phyloP scores from a whole-genome alignment of 106 monocot species.

The Vanilla planifolia region DNA sequence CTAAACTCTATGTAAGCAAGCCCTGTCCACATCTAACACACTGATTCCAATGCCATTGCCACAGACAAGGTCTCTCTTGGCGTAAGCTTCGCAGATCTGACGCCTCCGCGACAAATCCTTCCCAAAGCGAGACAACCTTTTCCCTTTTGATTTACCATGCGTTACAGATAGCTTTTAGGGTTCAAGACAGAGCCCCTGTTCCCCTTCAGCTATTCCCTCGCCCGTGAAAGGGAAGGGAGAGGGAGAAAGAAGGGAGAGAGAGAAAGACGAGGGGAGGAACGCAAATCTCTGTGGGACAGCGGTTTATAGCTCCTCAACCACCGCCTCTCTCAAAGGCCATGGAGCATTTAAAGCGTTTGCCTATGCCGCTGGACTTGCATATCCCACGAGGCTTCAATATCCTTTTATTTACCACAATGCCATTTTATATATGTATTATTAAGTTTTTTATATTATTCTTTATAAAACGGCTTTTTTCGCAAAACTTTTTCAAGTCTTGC shows the following conservation, averaged over 20 bases:
- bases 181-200: not conserved
- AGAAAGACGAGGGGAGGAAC: not conserved
- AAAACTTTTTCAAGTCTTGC: no score
- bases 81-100: not conserved
- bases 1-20: not conserved
- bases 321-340: no score
- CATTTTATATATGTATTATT: no score
- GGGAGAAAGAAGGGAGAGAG: conserved; percentile 11
- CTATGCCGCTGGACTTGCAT: no score
- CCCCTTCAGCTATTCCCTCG: not conserved
- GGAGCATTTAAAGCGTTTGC: no score
- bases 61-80: not conserved
- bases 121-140: not conserved
- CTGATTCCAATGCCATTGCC: conserved; percentile 10
- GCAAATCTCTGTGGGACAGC: conserved; percentile 32
- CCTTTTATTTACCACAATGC: no score
- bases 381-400: no score
- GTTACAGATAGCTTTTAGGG: not conserved
- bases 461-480: no score
- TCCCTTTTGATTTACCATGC: not conserved
- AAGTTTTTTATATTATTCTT: no score
- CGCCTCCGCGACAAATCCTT: not conserved
- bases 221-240: conserved; percentile 1
- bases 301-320: no score
- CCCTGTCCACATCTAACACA: not conserved